Evolutionary conservation across 768 basidiomycete genomes (phyloP).

Genomic region (Russula sp.): DNA sequence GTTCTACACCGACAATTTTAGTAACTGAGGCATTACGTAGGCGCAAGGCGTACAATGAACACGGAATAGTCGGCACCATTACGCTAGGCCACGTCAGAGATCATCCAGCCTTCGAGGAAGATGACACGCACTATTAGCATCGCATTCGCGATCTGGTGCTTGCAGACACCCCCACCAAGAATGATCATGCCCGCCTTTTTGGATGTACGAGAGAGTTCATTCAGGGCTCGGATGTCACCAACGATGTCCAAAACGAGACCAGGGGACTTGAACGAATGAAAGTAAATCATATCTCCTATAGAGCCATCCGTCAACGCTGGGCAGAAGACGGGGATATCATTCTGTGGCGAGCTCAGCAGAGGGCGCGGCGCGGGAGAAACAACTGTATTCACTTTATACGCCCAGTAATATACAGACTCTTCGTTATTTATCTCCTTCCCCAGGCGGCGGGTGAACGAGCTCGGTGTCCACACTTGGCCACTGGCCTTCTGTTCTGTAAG

Average conservation of each 20-base stretch:
- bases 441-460: constrained; percentile 83
- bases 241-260: constrained; percentile 91
- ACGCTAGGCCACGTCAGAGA: constrained; percentile 46
- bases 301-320: constrained; percentile 98
- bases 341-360: constrained; percentile 47
- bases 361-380: constrained; percentile 23
- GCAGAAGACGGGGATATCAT: constrained; percentile 97
- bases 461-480: constrained; percentile 84
- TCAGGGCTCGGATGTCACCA: constrained; percentile 84
- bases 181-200: constrained; percentile 98
- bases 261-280: constrained; percentile 88
- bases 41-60: constrained; percentile 63
- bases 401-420: constrained; percentile 98
- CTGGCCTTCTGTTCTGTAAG: constrained; percentile 75
- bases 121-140: constrained; percentile 82
- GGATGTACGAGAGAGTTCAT: constrained; percentile 82
- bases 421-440: constrained; percentile 98
- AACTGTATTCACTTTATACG: constrained; percentile 77
- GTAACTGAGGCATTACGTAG: background rate
- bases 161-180: constrained; percentile 96
- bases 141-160: constrained; percentile 99
- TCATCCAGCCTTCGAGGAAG: constrained; percentile 8
- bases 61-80: constrained; percentile 98
- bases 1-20: constrained; percentile 46
- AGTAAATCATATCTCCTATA: constrained; percentile 98